Conservation (phyloP, 2,329 filamentous ascomycete species). For the Fonsecaea pedrosoi region DNA sequence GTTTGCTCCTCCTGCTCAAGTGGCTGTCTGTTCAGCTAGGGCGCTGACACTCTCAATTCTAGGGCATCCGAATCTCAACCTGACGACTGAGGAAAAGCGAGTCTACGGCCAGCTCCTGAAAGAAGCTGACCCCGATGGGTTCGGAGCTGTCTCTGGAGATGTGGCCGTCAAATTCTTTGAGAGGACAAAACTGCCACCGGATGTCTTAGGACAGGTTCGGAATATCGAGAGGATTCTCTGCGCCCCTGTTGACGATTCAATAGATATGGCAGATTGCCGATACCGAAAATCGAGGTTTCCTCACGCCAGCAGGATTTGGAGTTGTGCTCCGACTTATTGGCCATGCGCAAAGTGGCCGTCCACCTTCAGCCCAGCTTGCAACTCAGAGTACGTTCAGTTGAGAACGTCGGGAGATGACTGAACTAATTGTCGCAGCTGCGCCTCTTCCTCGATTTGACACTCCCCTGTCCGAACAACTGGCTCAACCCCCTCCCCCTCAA, state of each 20-base stretch:
- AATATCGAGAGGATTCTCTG: background rate
- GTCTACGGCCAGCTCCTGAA: constrained; percentile 92
- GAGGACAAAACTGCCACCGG: constrained; percentile 86
- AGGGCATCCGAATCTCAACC: constrained; percentile 74
- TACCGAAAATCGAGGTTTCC: constrained; percentile 90
- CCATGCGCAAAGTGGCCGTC: constrained; percentile 86
- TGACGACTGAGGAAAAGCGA: constrained; percentile 90
- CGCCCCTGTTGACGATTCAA: constrained; percentile 25
- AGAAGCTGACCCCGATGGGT: constrained; percentile 86
- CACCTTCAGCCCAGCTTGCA: constrained; percentile 80
- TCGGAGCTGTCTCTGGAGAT: constrained; percentile 94
- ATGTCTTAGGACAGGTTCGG: constrained; percentile 82
- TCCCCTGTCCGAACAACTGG: constrained; percentile 18
- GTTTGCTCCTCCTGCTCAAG: constrained; percentile 23
- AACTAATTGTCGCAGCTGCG: constrained; percentile 58
- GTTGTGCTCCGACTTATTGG: constrained; percentile 92
- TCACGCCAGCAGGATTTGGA: constrained; percentile 91
- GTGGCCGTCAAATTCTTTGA: constrained; percentile 97
- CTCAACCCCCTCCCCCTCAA: constrained; percentile 40
- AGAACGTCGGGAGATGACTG: background rate
- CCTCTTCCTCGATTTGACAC: constrained; percentile 92
- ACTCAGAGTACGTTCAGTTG: constrained; percentile 65
- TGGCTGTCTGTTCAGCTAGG: background rate
- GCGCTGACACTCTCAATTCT: constrained; percentile 21
- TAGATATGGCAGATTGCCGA: constrained; percentile 99